phyloP scores from a whole-genome alignment of 768 basidiomycete species.

The Lactifluus subvellereus region DNA sequence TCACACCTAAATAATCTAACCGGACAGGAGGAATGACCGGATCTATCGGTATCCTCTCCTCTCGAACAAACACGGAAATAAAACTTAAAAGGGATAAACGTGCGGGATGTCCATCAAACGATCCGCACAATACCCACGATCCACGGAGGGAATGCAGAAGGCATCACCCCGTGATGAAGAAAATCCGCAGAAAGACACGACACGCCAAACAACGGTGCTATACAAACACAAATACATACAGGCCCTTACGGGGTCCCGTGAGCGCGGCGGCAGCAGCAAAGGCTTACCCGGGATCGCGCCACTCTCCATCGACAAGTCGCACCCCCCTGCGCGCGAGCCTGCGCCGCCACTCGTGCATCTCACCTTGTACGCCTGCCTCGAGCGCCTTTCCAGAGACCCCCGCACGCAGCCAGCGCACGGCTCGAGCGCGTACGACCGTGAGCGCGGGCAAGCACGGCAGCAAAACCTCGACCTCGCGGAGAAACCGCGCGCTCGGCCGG shows the following conservation, averaged over 20 bases:
- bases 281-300: constrained; percentile 40
- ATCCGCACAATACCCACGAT: neutral
- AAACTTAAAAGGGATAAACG: neutral
- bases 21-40: neutral
- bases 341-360: constrained; percentile 69
- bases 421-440: constrained; percentile 51
- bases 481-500: constrained; percentile 58
- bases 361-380: constrained; percentile 73
- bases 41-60: neutral
- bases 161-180: too few relatives aligned
- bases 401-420: constrained; percentile 66
- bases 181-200: too few relatives aligned
- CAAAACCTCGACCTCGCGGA: constrained; percentile 47
- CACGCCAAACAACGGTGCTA: too few relatives aligned
- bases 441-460: constrained; percentile 55
- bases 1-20: too few relatives aligned
- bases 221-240: too few relatives aligned
- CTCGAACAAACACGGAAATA: neutral
- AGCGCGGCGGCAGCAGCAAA: neutral
- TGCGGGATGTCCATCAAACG: neutral
- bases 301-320: constrained; percentile 63
- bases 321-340: constrained; percentile 54
- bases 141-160: neutral
- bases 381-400: constrained; percentile 62
- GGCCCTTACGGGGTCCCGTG: too few relatives aligned